Conservation (phyloP, 1,284 basidiomycete species). For the Hemileia vastatrix region DNA sequence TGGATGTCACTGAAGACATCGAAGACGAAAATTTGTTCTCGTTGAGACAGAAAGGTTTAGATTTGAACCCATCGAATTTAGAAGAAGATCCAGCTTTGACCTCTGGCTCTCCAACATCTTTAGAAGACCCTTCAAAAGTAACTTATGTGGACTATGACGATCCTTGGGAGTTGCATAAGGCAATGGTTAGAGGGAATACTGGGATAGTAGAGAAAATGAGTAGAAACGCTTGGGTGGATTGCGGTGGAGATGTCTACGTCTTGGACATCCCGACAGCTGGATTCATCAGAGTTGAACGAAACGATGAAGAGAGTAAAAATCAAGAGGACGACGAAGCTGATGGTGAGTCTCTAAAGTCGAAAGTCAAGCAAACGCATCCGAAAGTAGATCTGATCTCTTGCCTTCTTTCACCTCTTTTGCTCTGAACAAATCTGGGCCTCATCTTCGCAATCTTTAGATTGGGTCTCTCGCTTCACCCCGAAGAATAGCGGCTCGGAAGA, state of each 20-base stretch:
- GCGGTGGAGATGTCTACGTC: slow-evolving; percentile 63
- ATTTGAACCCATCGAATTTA: too few relatives aligned
- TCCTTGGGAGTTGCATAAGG: slow-evolving; percentile 52
- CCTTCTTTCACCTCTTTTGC: background rate
- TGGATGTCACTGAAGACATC: slow-evolving; percentile 62
- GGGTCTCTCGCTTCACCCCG: background rate
- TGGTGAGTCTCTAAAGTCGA: slow-evolving; percentile 12
- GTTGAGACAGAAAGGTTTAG: background rate
- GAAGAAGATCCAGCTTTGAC: slow-evolving; percentile 27
- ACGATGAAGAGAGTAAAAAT: slow-evolving; percentile 24
- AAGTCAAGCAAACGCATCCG: slow-evolving; percentile 3
- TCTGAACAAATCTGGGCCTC: background rate
- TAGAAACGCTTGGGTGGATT: slow-evolving; percentile 66
- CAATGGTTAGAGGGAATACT: slow-evolving; percentile 51
- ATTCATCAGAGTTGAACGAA: slow-evolving; percentile 59
- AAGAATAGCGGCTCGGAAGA: background rate
- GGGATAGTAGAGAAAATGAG: slow-evolving; percentile 53
- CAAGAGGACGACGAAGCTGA: slow-evolving; percentile 30
- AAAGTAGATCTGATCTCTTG: background rate
- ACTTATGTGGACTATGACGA: slow-evolving; percentile 73
- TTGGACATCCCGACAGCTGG: slow-evolving; percentile 69
- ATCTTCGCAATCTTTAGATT: too few relatives aligned
- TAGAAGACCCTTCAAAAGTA: slow-evolving; percentile 48
- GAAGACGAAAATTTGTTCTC: slow-evolving; percentile 54
- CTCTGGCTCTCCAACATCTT: background rate